Evolutionary conservation across 2,329 filamentous ascomycete species (phyloP).

Genomic region (Colletotrichum magnum): DNA sequence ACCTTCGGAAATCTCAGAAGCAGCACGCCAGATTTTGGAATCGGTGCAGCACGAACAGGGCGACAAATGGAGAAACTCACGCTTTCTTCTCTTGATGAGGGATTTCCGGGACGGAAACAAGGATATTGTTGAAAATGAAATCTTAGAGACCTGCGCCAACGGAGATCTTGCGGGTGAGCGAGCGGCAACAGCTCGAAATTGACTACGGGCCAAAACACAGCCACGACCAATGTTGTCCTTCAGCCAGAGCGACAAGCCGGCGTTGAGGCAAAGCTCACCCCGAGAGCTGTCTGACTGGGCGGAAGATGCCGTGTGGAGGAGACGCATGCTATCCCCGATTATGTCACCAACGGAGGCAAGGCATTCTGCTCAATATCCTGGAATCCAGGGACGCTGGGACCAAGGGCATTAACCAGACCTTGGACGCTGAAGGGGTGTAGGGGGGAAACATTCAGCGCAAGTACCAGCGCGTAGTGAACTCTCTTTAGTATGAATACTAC

Average conservation of each 20-base stretch:
- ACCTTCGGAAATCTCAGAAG: conserved; percentile 55
- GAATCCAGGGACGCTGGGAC: too few species aligned
- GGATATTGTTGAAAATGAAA: conserved; percentile 59
- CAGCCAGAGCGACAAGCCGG: neutral
- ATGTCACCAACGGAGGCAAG: neutral
- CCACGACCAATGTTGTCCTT: too few species aligned
- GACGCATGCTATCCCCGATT: neutral
- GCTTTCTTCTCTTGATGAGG: conserved; percentile 61
- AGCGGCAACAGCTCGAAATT: neutral
- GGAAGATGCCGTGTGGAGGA: conserved; percentile 14
- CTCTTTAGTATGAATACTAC: too few species aligned
- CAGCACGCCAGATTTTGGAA: conserved; percentile 58
- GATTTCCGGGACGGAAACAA: conserved; percentile 61
- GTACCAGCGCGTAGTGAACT: too few species aligned
- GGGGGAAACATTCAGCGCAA: too few species aligned
- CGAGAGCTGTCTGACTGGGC: conserved; percentile 7
- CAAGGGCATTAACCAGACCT: too few species aligned
- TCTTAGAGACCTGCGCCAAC: conserved; percentile 47
- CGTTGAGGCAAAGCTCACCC: conserved; percentile 9
- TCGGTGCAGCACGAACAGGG: conserved; percentile 60
- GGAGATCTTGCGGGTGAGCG: neutral
- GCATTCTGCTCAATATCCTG: too few species aligned
- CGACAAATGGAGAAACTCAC: conserved; percentile 63
- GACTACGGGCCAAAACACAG: neutral
- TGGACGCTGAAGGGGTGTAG: too few species aligned